Evolutionary conservation across 2,329 filamentous ascomycete genomes (phyloP).

Genomic region (Aspergillus cejpii): DNA sequence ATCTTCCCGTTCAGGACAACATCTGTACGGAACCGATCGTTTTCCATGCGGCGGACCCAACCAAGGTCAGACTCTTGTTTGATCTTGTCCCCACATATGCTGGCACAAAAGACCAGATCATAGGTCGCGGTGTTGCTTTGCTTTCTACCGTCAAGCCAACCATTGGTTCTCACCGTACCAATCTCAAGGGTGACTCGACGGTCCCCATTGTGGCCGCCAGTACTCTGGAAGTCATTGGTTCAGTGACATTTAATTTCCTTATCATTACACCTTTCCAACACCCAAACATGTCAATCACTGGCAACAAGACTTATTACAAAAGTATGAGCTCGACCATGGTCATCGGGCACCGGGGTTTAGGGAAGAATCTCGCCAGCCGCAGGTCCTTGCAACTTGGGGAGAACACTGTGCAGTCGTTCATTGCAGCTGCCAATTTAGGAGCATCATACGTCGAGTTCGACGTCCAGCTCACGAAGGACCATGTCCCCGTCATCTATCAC

Average conservation of each 20-base stretch:
- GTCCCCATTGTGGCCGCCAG: conserved; percentile 82
- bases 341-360: conserved; percentile 66
- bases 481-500: conserved; percentile 96
- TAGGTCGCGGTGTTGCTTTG: conserved; percentile 82
- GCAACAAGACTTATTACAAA: conserved; percentile 93
- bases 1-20: conserved; percentile 88
- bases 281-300: conserved; percentile 85
- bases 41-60: conserved; percentile 71
- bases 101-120: conserved; percentile 68
- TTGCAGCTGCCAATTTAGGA: conserved; percentile 87
- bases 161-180: conserved; percentile 80
- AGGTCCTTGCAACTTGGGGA: conserved; percentile 90
- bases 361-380: conserved; percentile 80
- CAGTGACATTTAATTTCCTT: conserved; percentile 94
- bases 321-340: conserved; percentile 83
- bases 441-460: conserved; percentile 69
- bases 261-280: conserved; percentile 92
- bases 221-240: conserved; percentile 81
- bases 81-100: conserved; percentile 95
- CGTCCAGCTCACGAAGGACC: conserved; percentile 97
- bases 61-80: conserved; percentile 82
- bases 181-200: conserved; percentile 82
- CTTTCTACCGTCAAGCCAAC: conserved; percentile 78
- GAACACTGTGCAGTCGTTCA: conserved; percentile 93
- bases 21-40: conserved; percentile 89